These are phyloP conservation scores for Loxodes magnus DNA, from an alignment of 73 alveolate species.

Conservation along the genomic window DNA sequence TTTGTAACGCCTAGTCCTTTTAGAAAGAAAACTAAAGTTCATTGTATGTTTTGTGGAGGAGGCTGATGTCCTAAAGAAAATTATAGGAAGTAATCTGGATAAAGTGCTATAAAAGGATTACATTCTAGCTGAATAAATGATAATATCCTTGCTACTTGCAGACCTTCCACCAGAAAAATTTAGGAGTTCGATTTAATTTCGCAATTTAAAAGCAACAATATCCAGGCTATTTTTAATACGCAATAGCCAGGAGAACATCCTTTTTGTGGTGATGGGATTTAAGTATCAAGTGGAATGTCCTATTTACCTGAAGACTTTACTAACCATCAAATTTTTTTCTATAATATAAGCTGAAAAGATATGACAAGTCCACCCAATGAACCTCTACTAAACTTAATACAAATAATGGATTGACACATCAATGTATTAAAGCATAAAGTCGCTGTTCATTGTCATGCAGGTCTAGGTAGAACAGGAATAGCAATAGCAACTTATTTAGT, in stretches of 20 bases:
- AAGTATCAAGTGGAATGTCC: constrained; percentile 30
- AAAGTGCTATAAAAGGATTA: constrained; percentile 49
- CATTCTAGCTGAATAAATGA: constrained; percentile 53
- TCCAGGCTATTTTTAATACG: constrained; percentile 32
- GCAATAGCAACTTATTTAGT: constrained; percentile 42
- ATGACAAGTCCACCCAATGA: constrained; percentile 34
- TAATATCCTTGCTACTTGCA: constrained; percentile 45
- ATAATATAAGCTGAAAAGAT: constrained; percentile 52
- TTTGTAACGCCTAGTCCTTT: too few relatives aligned
- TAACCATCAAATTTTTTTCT: constrained; percentile 23
- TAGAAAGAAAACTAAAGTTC: too few relatives aligned
- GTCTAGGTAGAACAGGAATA: constrained; percentile 58
- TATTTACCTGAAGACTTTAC: constrained; percentile 37
- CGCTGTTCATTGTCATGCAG: constrained; percentile 64
- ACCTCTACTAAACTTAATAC: constrained; percentile 20
- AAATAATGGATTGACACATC: constrained; percentile 18
- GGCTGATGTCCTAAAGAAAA: constrained; percentile 28
- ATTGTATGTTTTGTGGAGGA: constrained; percentile 41
- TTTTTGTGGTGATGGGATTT: constrained; percentile 48
- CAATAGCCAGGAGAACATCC: constrained; percentile 65
- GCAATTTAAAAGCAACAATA: constrained; percentile 24
- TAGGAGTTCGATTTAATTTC: constrained; percentile 15
- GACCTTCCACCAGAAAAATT: constrained; percentile 27
- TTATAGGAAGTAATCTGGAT: constrained; percentile 15
- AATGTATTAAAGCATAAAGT: constrained; percentile 33